These are phyloP conservation scores for Backusella mclennaniae DNA, from an alignment of 192 early-diverging fungal species.

Conservation along the genomic window DNA sequence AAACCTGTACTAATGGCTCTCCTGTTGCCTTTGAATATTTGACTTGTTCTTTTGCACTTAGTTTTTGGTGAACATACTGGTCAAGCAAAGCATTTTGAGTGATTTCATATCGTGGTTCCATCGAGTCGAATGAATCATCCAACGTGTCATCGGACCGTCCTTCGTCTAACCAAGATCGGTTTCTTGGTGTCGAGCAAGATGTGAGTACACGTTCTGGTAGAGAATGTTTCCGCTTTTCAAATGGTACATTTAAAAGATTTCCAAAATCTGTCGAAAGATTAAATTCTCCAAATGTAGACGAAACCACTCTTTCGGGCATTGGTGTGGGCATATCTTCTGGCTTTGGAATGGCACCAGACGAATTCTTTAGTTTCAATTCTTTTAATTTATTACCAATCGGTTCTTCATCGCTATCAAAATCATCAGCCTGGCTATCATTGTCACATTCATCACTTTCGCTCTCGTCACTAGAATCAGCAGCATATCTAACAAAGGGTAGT, in stretches of 20 bases:
- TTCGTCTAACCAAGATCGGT: neutral
- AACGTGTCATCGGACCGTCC: neutral
- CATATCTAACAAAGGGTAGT: neutral
- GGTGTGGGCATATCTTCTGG: neutral
- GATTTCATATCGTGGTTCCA: neutral
- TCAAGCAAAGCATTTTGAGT: neutral
- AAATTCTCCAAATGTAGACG: neutral
- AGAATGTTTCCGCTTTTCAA: neutral
- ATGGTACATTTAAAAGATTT: neutral
- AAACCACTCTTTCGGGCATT: neutral
- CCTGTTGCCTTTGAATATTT: slow-evolving; percentile 3
- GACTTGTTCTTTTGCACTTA: neutral
- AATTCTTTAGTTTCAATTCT: neutral
- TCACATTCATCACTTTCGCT: neutral
- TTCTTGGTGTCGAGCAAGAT: neutral
- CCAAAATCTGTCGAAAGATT: neutral
- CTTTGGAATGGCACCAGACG: neutral
- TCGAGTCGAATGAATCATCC: neutral
- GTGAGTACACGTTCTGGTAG: neutral
- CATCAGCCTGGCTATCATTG: neutral
- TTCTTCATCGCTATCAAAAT: neutral
- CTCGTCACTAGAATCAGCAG: neutral
- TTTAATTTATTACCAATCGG: neutral
- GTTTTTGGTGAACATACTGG: neutral
- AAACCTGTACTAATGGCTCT: neutral